Conservation (phyloP, 495 filamentous ascomycete species). For the Penicillium crystallinum region DNA sequence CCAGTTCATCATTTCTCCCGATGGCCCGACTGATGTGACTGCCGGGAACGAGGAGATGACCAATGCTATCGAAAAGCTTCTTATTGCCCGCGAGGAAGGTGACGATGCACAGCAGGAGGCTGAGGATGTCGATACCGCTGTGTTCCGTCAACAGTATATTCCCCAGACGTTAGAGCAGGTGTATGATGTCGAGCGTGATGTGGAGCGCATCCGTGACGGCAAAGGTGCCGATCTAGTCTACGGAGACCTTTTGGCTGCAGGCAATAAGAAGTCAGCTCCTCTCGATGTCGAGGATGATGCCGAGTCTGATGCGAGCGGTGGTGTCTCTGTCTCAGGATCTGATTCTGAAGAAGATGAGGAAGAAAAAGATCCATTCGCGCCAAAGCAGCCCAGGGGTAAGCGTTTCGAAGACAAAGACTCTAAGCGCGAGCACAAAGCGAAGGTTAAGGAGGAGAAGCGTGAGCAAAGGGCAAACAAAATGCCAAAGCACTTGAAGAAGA, state of each 20-base stretch:
- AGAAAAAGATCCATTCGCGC: slow-evolving; percentile 49
- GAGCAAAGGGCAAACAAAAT: slow-evolving; percentile 91
- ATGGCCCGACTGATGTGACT: slow-evolving; percentile 45
- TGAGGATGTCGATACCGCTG: slow-evolving; percentile 73
- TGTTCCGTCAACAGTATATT: slow-evolving; percentile 93
- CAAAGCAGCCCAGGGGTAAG: slow-evolving; percentile 75
- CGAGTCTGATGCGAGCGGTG: slow-evolving; percentile 47
- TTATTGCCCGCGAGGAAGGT: slow-evolving; percentile 37
- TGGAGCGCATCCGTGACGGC: slow-evolving; percentile 66
- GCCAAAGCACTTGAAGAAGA: slow-evolving; percentile 89
- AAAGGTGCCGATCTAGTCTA: slow-evolving; percentile 73
- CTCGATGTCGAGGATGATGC: slow-evolving; percentile 29
- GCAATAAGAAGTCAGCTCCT: slow-evolving; percentile 48
- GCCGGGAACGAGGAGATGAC: slow-evolving; percentile 36
- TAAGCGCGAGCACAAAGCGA: slow-evolving; percentile 83
- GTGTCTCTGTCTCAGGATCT: slow-evolving; percentile 37
- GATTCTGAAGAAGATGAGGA: slow-evolving; percentile 41
- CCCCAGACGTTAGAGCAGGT: slow-evolving; percentile 91
- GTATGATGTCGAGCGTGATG: slow-evolving; percentile 91
- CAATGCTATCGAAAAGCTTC: slow-evolving; percentile 47
- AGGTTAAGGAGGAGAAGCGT: slow-evolving; percentile 90
- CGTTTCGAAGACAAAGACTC: slow-evolving; percentile 84
- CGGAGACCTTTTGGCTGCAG: slow-evolving; percentile 64
- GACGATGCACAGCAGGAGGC: slow-evolving; percentile 33
- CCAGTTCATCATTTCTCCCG: slow-evolving; percentile 64